Conservation (phyloP, 768 basidiomycete genomes). For the Terana coerulea region DNA sequence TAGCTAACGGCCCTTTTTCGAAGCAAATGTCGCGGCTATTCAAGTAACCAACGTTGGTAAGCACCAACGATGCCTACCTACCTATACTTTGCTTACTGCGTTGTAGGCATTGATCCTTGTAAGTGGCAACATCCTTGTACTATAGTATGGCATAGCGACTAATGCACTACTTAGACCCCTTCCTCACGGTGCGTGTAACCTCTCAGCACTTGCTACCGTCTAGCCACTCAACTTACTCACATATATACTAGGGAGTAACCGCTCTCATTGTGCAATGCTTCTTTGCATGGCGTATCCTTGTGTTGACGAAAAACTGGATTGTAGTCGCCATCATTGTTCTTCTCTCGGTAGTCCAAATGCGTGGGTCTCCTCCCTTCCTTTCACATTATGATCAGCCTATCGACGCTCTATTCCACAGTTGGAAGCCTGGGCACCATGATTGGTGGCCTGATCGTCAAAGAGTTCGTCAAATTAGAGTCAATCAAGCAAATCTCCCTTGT, state of each 20-base stretch:
- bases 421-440: slow-evolving; percentile 9
- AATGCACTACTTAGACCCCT: neutral
- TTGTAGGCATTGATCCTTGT: neutral
- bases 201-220: neutral
- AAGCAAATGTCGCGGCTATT: too few species aligned
- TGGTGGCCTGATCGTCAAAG: slow-evolving; percentile 6
- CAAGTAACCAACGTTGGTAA: too few species aligned
- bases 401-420: neutral
- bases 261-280: slow-evolving; percentile 5
- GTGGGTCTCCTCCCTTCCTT: neutral
- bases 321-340: neutral
- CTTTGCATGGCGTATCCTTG: slow-evolving; percentile 9
- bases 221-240: neutral
- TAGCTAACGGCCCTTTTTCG: too few species aligned
- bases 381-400: neutral
- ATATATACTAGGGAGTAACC: neutral
- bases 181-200: neutral
- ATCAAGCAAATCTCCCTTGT: slow-evolving; percentile 6
- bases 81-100: neutral
- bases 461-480: neutral
- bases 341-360: neutral
- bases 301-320: slow-evolving; percentile 3
- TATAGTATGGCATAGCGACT: neutral
- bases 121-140: neutral
- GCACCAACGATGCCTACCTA: too few species aligned